A percentile compares a stretch with the other conserved stretches of the same genome.
Conservation (phyloP, 768 basidiomycete species). For the Amanita inopinata region DNA sequence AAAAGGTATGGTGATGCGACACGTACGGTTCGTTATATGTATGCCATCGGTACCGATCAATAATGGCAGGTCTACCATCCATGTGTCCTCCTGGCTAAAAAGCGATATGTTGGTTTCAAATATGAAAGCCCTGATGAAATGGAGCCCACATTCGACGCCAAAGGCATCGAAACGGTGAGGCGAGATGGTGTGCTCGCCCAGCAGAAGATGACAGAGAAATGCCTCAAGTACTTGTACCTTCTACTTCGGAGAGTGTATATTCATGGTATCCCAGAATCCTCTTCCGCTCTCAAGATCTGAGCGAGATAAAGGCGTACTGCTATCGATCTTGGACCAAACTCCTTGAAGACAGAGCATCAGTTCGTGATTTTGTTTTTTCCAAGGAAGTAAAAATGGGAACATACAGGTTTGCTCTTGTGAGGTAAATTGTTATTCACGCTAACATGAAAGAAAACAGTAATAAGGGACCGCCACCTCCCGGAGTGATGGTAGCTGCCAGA, state of each 20-base stretch:
- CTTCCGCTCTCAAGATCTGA: conserved; percentile 85
- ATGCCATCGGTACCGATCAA: background rate
- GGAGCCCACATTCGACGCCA: conserved; percentile 84
- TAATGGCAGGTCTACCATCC: conserved; percentile 83
- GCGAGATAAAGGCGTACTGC: conserved; percentile 83
- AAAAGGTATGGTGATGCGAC: conserved; percentile 56
- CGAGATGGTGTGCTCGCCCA: conserved; percentile 88
- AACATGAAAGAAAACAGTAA: too few relatives aligned
- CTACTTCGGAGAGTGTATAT: background rate
- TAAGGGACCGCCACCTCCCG: conserved; percentile 82
- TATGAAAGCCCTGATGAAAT: conserved; percentile 76
- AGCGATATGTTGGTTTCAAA: conserved; percentile 96
- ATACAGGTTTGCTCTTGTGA: conserved; percentile 54
- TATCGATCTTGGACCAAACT: conserved; percentile 77
- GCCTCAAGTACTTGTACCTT: conserved; percentile 54
- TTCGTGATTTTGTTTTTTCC: conserved; percentile 93
- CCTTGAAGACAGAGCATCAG: conserved; percentile 64
- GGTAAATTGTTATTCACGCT: too few relatives aligned
- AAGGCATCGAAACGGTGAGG: conserved; percentile 95
- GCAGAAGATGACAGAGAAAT: conserved; percentile 85
- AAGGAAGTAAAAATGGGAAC: conserved; percentile 92
- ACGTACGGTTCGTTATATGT: background rate
- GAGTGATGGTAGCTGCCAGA: conserved; percentile 76
- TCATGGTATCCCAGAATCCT: conserved; percentile 51
- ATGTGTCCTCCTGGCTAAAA: conserved; percentile 94